Base-by-base conservation (phyloP, 208 protist genomes). In the Crithidia bombi region DNA sequence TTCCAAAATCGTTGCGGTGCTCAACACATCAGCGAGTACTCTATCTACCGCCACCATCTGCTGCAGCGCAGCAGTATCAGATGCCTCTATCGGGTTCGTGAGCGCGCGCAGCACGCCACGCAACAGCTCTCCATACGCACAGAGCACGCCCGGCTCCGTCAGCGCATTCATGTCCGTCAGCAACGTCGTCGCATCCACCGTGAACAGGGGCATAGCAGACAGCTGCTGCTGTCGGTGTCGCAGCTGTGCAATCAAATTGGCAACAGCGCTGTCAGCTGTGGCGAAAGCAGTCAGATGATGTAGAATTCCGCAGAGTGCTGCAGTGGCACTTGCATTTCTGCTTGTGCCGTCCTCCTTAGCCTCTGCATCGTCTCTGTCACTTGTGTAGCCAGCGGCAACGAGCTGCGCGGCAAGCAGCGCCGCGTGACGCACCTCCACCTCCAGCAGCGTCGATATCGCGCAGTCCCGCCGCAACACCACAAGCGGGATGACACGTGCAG, bases 351-450 rank as follows among this genome's bases (percentile, higher is more conserved):
- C 28, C 28, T 44, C 58, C 32, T 59, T 43, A 17, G 23, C 28
- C 11, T 63, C 26, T 1, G 50, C 26, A 11, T 49, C 33, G 1
- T 43, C 50, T 9, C 46, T 47, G 5, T 14, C 30, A 4, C 25
- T 35, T 3, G 26, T 38, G 26, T 59, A 57, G 19, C 63, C 56
- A 9, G 51, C 56, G 21, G 44, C 55, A 17, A 33, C 28, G 3
- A 76, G 63, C 55, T 65, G 63, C 0, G 55, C 56, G 0, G 63
- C 55, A n/a, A 76, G 57, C 4, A 57, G 63, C 5, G n/a, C 26
- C 21, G 55, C 63, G 0, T 66, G 36, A 23, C 32, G 47, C 63
- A 76, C 63, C 47, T 70, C 55, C 26, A 76, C 70, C 14, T 70
- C 70, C 63, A 76, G 23, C 36, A 76, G 36, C 56, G 70, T n/a